These are phyloP conservation scores for Colletotrichum scovillei DNA, from an alignment of 2,329 filamentous ascomycete species.

Conservation along the genomic window DNA sequence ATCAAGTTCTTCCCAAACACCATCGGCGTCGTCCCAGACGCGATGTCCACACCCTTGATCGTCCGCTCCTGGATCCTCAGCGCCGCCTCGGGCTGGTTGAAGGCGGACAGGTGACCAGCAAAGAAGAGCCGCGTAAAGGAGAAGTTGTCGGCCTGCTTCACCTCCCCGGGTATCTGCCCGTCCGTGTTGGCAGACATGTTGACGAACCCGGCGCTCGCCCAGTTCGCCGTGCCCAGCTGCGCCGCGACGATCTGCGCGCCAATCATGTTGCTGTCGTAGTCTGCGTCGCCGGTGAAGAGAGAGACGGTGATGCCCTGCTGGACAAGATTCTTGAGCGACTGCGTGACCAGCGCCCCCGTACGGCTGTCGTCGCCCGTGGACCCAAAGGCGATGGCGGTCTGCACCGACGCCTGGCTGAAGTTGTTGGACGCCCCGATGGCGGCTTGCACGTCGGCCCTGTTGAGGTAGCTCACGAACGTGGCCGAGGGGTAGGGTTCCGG, in stretches of 20 bases:
- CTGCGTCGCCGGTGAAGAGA: slow-evolving; percentile 19
- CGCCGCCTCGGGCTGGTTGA: slow-evolving; percentile 20
- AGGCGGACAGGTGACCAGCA: slow-evolving; percentile 15
- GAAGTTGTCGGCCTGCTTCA: slow-evolving; percentile 22
- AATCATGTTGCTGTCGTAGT: slow-evolving; percentile 28
- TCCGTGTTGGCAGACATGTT: slow-evolving; percentile 15
- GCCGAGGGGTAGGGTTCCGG: slow-evolving; percentile 3
- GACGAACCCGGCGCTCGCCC: slow-evolving; percentile 16
- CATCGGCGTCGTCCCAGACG: slow-evolving; percentile 11
- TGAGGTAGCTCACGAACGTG: slow-evolving; percentile 16
- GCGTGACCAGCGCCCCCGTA: slow-evolving; percentile 1
- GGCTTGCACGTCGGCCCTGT: slow-evolving; percentile 15
- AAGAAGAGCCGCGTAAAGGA: slow-evolving; percentile 17
- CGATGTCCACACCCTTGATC: slow-evolving; percentile 24
- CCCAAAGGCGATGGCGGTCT: background rate
- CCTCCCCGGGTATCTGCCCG: slow-evolving; percentile 21
- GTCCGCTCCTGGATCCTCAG: slow-evolving; percentile 16
- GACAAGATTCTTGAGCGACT: background rate
- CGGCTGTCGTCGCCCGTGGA: slow-evolving; percentile 27
- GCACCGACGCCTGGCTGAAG: slow-evolving; percentile 8
- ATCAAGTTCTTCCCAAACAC: slow-evolving; percentile 2
- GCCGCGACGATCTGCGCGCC: slow-evolving; percentile 8
- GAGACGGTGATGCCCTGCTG: slow-evolving; percentile 17
- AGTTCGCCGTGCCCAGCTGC: slow-evolving; percentile 7
- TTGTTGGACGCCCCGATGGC: slow-evolving; percentile 24